A percentile compares a stretch with the other conserved stretches of the same genome.
Conservation (phyloP, 352 stramenopile genomes). For the Phytophthora boehmeriae region DNA sequence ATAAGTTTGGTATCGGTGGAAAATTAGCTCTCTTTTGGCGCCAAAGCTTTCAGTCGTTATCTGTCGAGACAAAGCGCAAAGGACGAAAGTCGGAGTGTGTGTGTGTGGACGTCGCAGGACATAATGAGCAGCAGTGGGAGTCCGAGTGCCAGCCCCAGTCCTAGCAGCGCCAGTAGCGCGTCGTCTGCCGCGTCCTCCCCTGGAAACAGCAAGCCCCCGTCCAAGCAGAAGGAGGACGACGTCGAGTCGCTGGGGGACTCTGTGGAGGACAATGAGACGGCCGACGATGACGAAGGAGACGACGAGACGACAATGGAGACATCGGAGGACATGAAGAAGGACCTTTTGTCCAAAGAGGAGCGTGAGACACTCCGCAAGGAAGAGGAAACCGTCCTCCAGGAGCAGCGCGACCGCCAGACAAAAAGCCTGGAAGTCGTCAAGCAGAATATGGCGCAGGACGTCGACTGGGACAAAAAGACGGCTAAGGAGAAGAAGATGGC, state of each 20-base stretch:
- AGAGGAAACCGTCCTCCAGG: conserved; percentile 68
- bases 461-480: conserved; percentile 51
- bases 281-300: conserved; percentile 31
- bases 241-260: conserved; percentile 31
- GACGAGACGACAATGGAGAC: conserved; percentile 10
- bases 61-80: neutral
- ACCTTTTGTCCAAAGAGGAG: conserved; percentile 63
- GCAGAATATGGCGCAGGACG: conserved; percentile 61
- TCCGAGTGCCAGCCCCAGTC: conserved; percentile 35
- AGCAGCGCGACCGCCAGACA: conserved; percentile 80
- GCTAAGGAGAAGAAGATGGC: conserved; percentile 78
- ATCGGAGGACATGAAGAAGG: conserved; percentile 38
- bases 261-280: conserved; percentile 39
- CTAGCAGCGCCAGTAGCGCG: conserved; percentile 33
- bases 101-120: too few relatives aligned
- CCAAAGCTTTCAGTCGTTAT: conserved; percentile 1
- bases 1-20: neutral
- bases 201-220: neutral
- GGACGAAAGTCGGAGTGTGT: neutral
- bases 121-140: conserved; percentile 9
- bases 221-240: conserved; percentile 19
- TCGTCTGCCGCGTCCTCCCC: conserved; percentile 8
- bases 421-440: conserved; percentile 79
- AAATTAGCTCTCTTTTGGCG: neutral
- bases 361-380: conserved; percentile 62